Evolutionary conservation across 495 filamentous ascomycete species (phyloP), one percentile per base, ranked within the genome.

Genomic region (Penicillium bialowiezense): DNA sequence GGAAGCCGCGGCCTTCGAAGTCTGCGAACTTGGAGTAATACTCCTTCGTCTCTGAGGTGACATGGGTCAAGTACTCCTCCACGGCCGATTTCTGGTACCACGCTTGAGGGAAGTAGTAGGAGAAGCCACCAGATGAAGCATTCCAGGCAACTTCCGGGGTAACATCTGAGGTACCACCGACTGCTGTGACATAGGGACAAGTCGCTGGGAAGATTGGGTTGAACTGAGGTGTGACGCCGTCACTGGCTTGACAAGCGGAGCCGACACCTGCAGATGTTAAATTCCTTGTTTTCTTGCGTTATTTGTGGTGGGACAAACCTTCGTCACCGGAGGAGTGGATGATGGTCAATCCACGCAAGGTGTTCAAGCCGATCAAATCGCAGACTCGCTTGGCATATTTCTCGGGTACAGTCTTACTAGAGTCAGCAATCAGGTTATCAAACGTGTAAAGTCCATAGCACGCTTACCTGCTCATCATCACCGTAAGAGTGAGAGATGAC

Each of bases 401-500:
- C 31, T 69, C 55, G 0, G 86, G 87, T 0, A 90, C 81, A 1
- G 82, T 85, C 65, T 90, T 9, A 2, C 34, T 12, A 19, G 3
- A 10, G n/a, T 52, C 17, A 52, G 19, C 8, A 17, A 13, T 19
- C 5, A n/a, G 24, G 13, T 51, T n/a, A 34, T 20, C 13, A 19
- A 21, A 18, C 23, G 18, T 36, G 15, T n/a, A n/a, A n/a, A n/a
- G 8, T 39, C 13, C 2, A 29, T 33, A 23, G 18, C 13, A 7
- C n/a, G 15, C 23, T 38, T 51, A 64, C 44, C 52, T 63, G 71
- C 60, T 91, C 87, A 43, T 87, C 79, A 53, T 89, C 86, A 39
- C 84, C 85, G 58, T 90, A 91, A 0, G 83, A 87, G 38, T 81
- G 84, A 38, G 81, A 79, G 52, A 91, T 78, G 18, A 84, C 78